Evolutionary conservation across 163 green algal genomes (phyloP).

Genomic region (Volvox carteri): DNA sequence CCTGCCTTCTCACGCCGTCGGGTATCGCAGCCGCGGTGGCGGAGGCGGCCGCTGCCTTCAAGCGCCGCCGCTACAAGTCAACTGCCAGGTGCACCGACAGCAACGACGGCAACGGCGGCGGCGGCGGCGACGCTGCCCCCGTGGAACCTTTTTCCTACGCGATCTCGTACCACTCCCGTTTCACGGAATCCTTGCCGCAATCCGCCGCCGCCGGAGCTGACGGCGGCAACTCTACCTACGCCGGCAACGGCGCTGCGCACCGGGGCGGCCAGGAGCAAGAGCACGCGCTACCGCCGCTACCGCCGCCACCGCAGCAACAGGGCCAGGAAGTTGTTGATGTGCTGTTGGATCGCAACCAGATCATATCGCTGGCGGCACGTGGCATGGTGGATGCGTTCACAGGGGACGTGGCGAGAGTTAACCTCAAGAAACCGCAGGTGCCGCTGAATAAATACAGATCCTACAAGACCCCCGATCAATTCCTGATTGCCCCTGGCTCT

Average conservation of each 20-base stretch:
- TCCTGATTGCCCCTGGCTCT: no score
- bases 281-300: background rate
- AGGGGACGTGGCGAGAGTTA: background rate
- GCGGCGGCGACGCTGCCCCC: background rate
- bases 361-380: conserved; percentile 1
- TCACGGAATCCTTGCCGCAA: background rate
- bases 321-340: background rate
- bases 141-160: conserved; percentile 24
- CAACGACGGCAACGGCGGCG: background rate
- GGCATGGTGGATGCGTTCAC: conserved; percentile 31
- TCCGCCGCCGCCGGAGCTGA: background rate
- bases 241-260: background rate
- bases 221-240: background rate
- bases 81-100: no score
- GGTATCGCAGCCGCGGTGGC: background rate
- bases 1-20: background rate
- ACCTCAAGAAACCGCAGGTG: conserved; percentile 51
- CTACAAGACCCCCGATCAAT: no score
- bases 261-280: background rate
- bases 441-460: no score
- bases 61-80: background rate
- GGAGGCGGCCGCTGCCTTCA: background rate
- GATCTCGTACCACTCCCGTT: background rate
- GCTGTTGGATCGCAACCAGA: conserved; percentile 6
- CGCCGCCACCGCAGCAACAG: background rate